Evolutionary conservation across 805 yeast genomes (phyloP).

Genomic region (Metschnikowia peoriensis): DNA sequence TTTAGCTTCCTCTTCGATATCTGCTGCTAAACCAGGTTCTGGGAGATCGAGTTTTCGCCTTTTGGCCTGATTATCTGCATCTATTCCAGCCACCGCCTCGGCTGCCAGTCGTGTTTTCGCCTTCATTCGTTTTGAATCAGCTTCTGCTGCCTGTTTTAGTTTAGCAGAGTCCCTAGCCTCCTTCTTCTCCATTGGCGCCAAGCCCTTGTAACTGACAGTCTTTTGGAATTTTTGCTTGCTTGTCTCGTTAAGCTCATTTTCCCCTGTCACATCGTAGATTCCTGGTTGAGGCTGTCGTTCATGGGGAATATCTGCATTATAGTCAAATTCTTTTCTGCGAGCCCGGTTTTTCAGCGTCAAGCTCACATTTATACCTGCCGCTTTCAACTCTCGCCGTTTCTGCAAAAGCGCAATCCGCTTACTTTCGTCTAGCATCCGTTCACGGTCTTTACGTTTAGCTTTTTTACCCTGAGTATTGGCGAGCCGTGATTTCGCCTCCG

Average conservation of each 20-base stretch:
- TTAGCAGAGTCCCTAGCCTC: constrained; percentile 31
- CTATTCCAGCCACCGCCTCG: constrained; percentile 19
- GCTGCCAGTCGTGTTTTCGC: constrained; percentile 24
- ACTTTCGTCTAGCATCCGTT: constrained; percentile 76
- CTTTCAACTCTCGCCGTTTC: constrained; percentile 75
- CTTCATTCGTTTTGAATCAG: constrained; percentile 19
- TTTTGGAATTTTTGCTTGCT: constrained; percentile 43
- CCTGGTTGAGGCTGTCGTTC: constrained; percentile 71
- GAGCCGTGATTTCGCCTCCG: constrained; percentile 91
- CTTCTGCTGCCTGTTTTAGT: constrained; percentile 20
- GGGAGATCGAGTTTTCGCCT: constrained; percentile 30
- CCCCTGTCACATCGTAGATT: constrained; percentile 64
- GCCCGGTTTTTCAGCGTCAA: constrained; percentile 53
- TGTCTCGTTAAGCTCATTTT: constrained; percentile 40
- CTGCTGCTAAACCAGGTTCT: constrained; percentile 15
- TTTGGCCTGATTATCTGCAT: constrained; percentile 23
- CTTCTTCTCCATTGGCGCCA: constrained; percentile 34
- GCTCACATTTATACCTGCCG: constrained; percentile 64
- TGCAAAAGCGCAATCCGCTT: constrained; percentile 73
- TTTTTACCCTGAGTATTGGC: constrained; percentile 94
- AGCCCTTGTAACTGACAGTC: constrained; percentile 44
- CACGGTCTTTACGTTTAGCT: constrained; percentile 87
- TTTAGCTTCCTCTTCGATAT: constrained; percentile 16
- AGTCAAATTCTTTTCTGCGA: constrained; percentile 66
- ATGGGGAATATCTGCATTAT: constrained; percentile 78